Base-by-base conservation (phyloP, 306 rosid genomes). In the Quercus aquifolioides region DNA sequence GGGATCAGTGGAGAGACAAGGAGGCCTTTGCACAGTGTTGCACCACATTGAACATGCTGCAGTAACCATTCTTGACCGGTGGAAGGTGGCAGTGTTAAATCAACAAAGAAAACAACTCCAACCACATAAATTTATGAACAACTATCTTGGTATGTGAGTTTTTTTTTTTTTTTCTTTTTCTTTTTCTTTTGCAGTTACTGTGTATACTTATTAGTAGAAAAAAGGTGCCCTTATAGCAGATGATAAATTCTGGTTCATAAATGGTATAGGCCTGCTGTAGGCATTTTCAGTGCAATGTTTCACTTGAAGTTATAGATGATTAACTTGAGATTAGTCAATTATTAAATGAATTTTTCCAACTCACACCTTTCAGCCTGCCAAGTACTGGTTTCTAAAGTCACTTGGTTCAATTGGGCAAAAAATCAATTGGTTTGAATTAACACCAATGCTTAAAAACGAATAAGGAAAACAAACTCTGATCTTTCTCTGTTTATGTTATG, bases 1-100 rank as follows among this genome's bases (percentile, higher is more conserved):
- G 96, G 91, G 99, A 74, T 89, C 96, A 57, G 97, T 96, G 85
- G 98, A 93, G 90, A 93, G 97, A 86, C 98, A 89, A 82, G 99
- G 99, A 59, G 99, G 99, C 78, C 98, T 96, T 75, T 91, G 91
- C 87, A 93, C 97, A 41, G 83, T 96, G 79, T 83, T 96, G 86
- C 92, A 93, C 68, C 91, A 93, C 83, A 87, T 96, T 84, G 99
- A 96, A 78, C 92, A 90, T 78, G 96, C 98, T 51, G 99, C 99
- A 3, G 99, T 96, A 72, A 93, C 98, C 82, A 85, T 96, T 86
- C 99, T 96, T 81, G 99, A 96, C 76, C 88, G 99, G 80, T 96
- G 99, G 99, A 96, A 89, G 81, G 89, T 96, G 72, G 84, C 89
- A 19, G 84, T 93, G 74, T 86, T 86, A 74, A 84, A 86, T 79